Evolutionary conservation across 192 early-diverging fungal genomes (phyloP), one percentile per base, ranked within the genome.

Genomic region (Coemansia sp.): DNA sequence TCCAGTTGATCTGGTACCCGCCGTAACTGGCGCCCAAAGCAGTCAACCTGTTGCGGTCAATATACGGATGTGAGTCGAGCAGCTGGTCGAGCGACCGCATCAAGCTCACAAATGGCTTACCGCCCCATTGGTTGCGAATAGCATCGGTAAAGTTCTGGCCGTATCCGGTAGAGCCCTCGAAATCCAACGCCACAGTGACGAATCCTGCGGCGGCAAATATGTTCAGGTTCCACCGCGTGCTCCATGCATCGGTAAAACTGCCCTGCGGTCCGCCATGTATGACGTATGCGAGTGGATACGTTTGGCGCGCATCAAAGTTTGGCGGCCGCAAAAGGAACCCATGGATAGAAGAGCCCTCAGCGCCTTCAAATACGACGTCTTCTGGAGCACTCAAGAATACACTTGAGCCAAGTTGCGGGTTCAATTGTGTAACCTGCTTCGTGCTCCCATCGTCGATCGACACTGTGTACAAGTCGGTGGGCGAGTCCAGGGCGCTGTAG

Each of bases 221-320:
- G 63, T 89, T 86, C 14, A 87, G 86, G 67, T 93, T 93, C 93
- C 92, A 93, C 59, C 79, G 82, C 69, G 85, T 88, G 11, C 86
- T 84, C 77, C 77, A 80, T 9, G 60, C 38, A 45, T 84, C 75
- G 14, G 51, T 19, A 41, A 75, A 84, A 39, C 75, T 74, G 48
- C 85, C 82, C 73, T 94, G 90, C 14, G 92, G 92, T 2, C 92
- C 92, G 17, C 92, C 92, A 59, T 94, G 92, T 71, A 94, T 89
- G 51, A 93, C 79, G 60, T 91, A 90, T 2, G 90, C 91, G 19
- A 93, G 70, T 29, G 92, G 92, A 35, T 92, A 94, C 61, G 78
- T 84, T 47, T 82, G 80, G 1, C 57, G 38, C 2, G 75, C 56
- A 54, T 82, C 72, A 75, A 85, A 91, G 51, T 64, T 57, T 2